A percentile compares a stretch with the other conserved stretches of the same genome.
phyloP scores from a whole-genome alignment of 176 grass and related monocot genomes.

The Juncus inflexus region DNA sequence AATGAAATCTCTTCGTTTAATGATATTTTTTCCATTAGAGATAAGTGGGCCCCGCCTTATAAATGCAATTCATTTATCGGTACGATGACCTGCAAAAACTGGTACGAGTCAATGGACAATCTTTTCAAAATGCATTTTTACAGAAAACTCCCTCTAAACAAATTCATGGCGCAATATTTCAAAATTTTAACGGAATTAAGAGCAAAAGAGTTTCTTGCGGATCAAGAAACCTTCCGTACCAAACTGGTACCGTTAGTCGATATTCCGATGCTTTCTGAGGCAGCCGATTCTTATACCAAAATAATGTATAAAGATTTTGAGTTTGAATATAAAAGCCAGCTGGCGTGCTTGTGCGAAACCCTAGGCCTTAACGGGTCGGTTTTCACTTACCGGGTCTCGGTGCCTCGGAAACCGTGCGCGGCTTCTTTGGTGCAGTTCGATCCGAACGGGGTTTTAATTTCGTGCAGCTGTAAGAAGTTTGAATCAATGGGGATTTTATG shows the following conservation, averaged over 20 bases:
- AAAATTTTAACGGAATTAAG: slow-evolving; percentile 39
- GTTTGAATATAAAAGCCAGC: slow-evolving; percentile 47
- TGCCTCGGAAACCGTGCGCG: slow-evolving; percentile 38
- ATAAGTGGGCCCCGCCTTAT: slow-evolving; percentile 36
- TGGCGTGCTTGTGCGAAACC: slow-evolving; percentile 41
- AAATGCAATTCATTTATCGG: slow-evolving; percentile 23
- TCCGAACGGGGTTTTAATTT: slow-evolving; percentile 21
- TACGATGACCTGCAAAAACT: slow-evolving; percentile 35
- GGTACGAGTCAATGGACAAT: slow-evolving; percentile 38
- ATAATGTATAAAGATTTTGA: slow-evolving; percentile 39
- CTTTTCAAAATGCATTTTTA: slow-evolving; percentile 40
- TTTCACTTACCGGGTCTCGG: slow-evolving; percentile 31
- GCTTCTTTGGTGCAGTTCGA: slow-evolving; percentile 33
- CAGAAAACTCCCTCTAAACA: slow-evolving; percentile 33
- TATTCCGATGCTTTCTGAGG: slow-evolving; percentile 43
- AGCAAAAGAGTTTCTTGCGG: slow-evolving; percentile 36
- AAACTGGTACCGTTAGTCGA: slow-evolving; percentile 36
- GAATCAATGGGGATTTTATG: slow-evolving; percentile 42
- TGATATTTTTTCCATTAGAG: slow-evolving; percentile 26
- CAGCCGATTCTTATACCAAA: slow-evolving; percentile 37
- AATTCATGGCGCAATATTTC: slow-evolving; percentile 46
- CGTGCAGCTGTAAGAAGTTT: slow-evolving; percentile 50
- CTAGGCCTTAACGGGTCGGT: slow-evolving; percentile 23
- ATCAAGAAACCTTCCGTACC: slow-evolving; percentile 30
- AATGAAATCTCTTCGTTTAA: slow-evolving; percentile 32